Evolutionary conservation across 108 stramenopile species (phyloP).

Genomic region (Pseudonitzschia delicatissima): DNA sequence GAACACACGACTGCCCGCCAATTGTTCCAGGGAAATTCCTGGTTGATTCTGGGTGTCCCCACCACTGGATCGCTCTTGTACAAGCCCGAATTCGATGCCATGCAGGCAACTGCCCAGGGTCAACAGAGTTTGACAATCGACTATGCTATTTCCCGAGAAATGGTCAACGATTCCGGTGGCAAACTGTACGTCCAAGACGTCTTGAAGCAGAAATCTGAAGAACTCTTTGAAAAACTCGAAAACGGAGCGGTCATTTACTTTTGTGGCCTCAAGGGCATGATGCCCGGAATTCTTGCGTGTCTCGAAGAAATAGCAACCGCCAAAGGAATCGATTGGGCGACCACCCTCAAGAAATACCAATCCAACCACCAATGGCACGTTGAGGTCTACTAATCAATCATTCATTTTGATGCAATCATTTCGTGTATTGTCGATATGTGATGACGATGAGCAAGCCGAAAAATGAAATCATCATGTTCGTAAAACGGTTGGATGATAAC

Average conservation of each 20-base stretch:
- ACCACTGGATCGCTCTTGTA: slow-evolving; percentile 75
- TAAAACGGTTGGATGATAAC: too few relatives aligned
- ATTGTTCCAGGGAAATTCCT: slow-evolving; percentile 64
- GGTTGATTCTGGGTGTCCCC: slow-evolving; percentile 83
- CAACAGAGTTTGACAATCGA: slow-evolving; percentile 42
- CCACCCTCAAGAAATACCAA: slow-evolving; percentile 59
- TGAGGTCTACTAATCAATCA: slow-evolving; percentile 63
- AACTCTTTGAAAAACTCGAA: slow-evolving; percentile 62
- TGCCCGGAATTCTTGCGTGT: slow-evolving; percentile 81
- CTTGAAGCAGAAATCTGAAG: slow-evolving; percentile 60
- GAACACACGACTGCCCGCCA: slow-evolving; percentile 84
- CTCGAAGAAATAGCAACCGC: slow-evolving; percentile 61
- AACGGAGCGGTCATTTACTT: slow-evolving; percentile 79
- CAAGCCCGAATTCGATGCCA: slow-evolving; percentile 70
- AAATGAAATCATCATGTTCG: too few relatives aligned
- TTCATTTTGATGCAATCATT: not conserved
- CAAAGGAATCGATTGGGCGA: slow-evolving; percentile 57
- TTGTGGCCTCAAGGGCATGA: slow-evolving; percentile 92
- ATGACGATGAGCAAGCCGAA: too few relatives aligned
- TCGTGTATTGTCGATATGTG: too few relatives aligned
- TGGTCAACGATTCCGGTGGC: slow-evolving; percentile 69
- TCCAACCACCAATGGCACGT: slow-evolving; percentile 79
- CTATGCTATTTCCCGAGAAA: slow-evolving; percentile 81
- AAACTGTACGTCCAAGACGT: slow-evolving; percentile 86
- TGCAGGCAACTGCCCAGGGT: slow-evolving; percentile 39